Evolutionary conservation across 2,329 filamentous ascomycete species (phyloP), one percentile per base, ranked within the genome.

Genomic region (Hypocrella siamensis): DNA sequence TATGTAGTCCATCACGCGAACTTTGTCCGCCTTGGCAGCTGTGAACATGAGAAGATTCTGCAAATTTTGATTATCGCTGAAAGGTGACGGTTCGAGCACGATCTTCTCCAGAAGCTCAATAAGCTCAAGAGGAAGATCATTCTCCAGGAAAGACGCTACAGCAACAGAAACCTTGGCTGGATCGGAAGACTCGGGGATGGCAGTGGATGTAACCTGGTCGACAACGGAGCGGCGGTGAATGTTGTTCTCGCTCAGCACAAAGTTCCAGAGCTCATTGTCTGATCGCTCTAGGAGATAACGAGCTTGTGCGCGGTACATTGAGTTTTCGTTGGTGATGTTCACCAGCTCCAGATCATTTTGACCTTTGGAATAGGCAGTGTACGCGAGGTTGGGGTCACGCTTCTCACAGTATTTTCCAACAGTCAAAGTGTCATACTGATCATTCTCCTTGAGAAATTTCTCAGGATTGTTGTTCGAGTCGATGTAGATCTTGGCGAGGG

Each of bases 401-500:
- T 96, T 96, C 65, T 94, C 88, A 53, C 88, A 98, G 65, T 98
- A 98, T 60, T 93, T 94, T 54, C 90, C 90, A 34, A 98, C 83
- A 17, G 67, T 73, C 26, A 96, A 64, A 4, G 90, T 84, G 50
- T 98, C 90, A 44, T 98, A 98, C 53, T 90, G 75, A 48, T 94
- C 84, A 51, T 98, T 98, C 60, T 94, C 84, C 63, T 90, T 93
- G 32, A 98, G 64, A 65, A 98, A 98, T 51, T 83, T 82, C 67
- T 98, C 90, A 0, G 90, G 90, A 53, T 94, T 85, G 61, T 94
- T 93, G 68, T 98, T 98, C 43, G 76, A 85, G 58, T 98, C 90
- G 36, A 98, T 98, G 61, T 98, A 98, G 45, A 98, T 98, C 72
- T 98, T 98, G 31, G 90, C 90, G 19, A 98, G 69, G 6, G 90